Conservation (phyloP, 139 green algal species). For the Prasinococcaceae sp. region DNA sequence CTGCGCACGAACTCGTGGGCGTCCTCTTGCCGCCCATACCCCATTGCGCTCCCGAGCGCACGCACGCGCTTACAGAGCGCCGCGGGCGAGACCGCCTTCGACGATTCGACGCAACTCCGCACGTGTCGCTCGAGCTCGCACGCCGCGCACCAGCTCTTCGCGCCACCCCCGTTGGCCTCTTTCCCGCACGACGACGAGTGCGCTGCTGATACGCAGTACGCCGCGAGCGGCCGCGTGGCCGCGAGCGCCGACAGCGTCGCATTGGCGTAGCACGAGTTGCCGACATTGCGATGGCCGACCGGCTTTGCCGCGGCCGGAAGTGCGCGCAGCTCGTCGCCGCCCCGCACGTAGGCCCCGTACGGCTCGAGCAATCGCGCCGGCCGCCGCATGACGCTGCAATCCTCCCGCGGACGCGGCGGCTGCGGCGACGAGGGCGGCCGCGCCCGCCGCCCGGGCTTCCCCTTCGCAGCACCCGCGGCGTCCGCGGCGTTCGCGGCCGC, state of each 20-base stretch:
- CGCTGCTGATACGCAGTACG: neutral
- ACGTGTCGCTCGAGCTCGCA: conserved; percentile 3
- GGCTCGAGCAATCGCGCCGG: too few species aligned
- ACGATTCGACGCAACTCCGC: neutral
- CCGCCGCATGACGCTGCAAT: too few species aligned
- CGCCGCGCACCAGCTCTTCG: neutral
- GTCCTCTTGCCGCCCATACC: conserved; percentile 37
- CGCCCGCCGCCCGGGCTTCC: too few species aligned
- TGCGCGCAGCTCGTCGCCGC: too few species aligned
- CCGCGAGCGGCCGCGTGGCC: conserved; percentile 16
- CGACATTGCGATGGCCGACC: neutral
- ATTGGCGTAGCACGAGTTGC: conserved; percentile 22
- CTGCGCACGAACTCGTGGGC: conserved; percentile 31
- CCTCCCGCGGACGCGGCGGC: too few species aligned
- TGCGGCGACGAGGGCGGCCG: too few species aligned
- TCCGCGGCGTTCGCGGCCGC: too few species aligned
- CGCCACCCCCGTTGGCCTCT: neutral
- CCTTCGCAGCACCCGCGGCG: too few species aligned
- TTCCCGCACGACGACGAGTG: neutral
- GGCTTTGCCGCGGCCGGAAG: too few species aligned
- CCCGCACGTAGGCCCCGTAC: too few species aligned
- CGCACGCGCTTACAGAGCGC: conserved; percentile 8
- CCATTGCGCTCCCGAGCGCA: conserved; percentile 19
- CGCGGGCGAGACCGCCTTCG: neutral
- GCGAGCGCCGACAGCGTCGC: conserved; percentile 25